These are phyloP conservation scores for Hibiscus mutabilis DNA, from an alignment of 345 rosid genomes.

Conservation along the genomic window DNA sequence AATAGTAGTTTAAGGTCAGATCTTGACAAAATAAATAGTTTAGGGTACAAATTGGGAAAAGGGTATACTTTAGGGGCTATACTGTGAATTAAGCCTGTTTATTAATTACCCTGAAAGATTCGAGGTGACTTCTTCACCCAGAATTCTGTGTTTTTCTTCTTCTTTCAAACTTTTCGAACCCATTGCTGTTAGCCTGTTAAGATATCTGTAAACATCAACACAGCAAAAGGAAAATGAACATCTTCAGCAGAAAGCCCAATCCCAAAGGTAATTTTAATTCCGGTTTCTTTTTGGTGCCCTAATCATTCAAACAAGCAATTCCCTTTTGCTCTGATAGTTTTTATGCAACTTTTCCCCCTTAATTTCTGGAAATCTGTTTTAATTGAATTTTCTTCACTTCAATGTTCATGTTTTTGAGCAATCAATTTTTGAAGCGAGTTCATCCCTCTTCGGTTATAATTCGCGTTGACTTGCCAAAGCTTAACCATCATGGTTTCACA, in stretches of 20 bases:
- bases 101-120: too few relatives aligned
- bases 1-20: too few relatives aligned
- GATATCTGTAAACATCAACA: not conserved
- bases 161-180: not conserved
- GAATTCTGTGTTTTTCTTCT: not conserved
- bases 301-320: not conserved
- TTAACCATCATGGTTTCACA: not conserved
- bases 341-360: not conserved
- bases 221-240: conserved; percentile 31
- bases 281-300: not conserved
- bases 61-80: too few relatives aligned
- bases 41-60: too few relatives aligned
- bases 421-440: not conserved
- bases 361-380: not conserved
- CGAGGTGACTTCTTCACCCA: not conserved
- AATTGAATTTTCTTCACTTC: not conserved
- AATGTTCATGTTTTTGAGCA: not conserved
- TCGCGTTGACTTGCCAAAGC: not conserved
- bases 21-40: too few relatives aligned
- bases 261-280: conserved; percentile 47
- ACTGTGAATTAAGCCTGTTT: too few relatives aligned
- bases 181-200: not conserved
- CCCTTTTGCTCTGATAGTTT: not conserved
- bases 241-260: conserved; percentile 65
- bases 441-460: not conserved